phyloP scores from a whole-genome alignment of 257 asterid genomes.

The Verbena officinalis region DNA sequence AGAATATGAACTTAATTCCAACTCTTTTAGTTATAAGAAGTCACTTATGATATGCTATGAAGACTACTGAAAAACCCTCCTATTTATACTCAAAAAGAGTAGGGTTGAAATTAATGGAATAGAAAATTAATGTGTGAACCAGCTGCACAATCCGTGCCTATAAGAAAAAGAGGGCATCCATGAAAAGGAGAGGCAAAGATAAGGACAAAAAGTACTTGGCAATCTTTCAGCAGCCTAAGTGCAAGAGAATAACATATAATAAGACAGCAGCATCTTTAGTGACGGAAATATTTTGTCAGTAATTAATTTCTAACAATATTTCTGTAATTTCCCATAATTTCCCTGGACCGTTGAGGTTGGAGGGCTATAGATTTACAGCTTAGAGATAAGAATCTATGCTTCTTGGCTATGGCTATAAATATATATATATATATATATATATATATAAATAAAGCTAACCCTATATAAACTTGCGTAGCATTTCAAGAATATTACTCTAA shows the following conservation, averaged over 20 bases:
- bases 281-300: not conserved
- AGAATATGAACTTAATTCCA: not conserved
- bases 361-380: conserved; percentile 1
- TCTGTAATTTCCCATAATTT: no score
- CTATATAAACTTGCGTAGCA: no score
- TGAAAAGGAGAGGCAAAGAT: conserved; percentile 6
- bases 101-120: not conserved
- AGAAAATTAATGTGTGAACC: not conserved
- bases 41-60: not conserved
- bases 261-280: not conserved
- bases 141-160: not conserved
- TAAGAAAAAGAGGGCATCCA: not conserved
- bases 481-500: no score
- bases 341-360: not conserved
- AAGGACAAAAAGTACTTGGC: conserved; percentile 45
- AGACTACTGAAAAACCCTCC: not conserved
- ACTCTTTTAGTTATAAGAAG: not conserved
- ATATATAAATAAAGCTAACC: not conserved
- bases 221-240: conserved; percentile 41
- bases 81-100: not conserved
- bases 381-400: conserved; percentile 32
- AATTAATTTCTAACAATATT: not conserved
- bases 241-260: not conserved
- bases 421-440: no score
- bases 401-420: conserved; percentile 30